These are phyloP conservation scores for Hymenoscyphus salicellus DNA, from an alignment of 2,329 filamentous ascomycete species.

Conservation along the genomic window DNA sequence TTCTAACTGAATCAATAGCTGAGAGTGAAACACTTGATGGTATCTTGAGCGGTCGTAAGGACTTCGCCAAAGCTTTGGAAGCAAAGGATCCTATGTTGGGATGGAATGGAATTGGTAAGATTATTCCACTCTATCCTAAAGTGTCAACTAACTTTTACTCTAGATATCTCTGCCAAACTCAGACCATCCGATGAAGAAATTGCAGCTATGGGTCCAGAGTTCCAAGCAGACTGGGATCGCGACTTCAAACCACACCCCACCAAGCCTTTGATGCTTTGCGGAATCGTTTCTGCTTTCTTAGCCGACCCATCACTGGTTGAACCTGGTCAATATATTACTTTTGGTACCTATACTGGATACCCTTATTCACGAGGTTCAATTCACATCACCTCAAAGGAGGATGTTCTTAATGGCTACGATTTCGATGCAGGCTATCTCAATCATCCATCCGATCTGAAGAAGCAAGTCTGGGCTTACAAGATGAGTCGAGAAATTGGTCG, in stretches of 20 bases:
- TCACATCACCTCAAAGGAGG: slow-evolving; percentile 51
- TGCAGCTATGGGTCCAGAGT: slow-evolving; percentile 50
- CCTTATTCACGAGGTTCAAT: slow-evolving; percentile 60
- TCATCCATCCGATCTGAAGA: slow-evolving; percentile 55
- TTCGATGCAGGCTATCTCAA: slow-evolving; percentile 58
- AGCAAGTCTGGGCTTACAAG: slow-evolving; percentile 63
- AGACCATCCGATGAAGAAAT: slow-evolving; percentile 55
- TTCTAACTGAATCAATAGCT: slow-evolving; percentile 27
- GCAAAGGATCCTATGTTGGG: slow-evolving; percentile 50
- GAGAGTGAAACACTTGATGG: slow-evolving; percentile 52
- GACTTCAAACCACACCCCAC: slow-evolving; percentile 45
- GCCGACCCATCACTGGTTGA: slow-evolving; percentile 42
- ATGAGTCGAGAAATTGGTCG: slow-evolving; percentile 59
- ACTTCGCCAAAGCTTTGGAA: slow-evolving; percentile 45
- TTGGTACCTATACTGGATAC: slow-evolving; percentile 55
- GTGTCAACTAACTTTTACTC: neutral
- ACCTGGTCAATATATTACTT: slow-evolving; percentile 49
- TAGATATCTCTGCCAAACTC: slow-evolving; percentile 54
- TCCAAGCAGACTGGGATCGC: slow-evolving; percentile 52
- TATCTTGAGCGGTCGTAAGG: slow-evolving; percentile 47
- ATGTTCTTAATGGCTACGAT: slow-evolving; percentile 45
- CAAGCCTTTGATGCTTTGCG: slow-evolving; percentile 48
- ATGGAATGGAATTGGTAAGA: slow-evolving; percentile 50
- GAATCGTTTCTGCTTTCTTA: slow-evolving; percentile 46
- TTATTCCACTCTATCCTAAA: neutral